phyloP scores from a whole-genome alignment of 768 basidiomycete genomes.

The Lactarius akahatsu region DNA sequence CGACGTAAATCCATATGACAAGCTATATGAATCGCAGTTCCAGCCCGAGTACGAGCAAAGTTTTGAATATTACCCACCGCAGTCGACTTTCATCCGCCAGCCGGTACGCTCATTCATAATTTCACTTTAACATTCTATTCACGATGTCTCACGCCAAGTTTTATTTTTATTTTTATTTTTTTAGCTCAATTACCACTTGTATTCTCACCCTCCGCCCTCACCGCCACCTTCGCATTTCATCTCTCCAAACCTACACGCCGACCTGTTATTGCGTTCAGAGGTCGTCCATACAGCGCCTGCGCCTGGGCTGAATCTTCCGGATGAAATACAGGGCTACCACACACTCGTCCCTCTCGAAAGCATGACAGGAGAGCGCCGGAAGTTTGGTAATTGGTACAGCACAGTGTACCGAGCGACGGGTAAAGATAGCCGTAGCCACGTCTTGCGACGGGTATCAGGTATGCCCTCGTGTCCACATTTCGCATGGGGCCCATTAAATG shows the following conservation, averaged over 20 bases:
- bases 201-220: conserved; percentile 66
- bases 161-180: not conserved
- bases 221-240: conserved; percentile 73
- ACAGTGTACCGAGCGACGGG: conserved; percentile 82
- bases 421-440: conserved; percentile 75
- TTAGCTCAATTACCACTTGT: conserved; percentile 91
- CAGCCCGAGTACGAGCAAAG: conserved; percentile 38
- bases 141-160: conserved; percentile 5
- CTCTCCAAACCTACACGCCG: conserved; percentile 70
- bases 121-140: not conserved
- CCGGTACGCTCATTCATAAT: conserved; percentile 47
- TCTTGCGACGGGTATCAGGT: conserved; percentile 87
- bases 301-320: conserved; percentile 63
- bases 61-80: conserved; percentile 43
- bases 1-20: conserved; percentile 29
- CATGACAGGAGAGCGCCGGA: conserved; percentile 57
- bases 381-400: conserved; percentile 80
- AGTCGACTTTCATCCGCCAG: conserved; percentile 58
- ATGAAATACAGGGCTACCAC: conserved; percentile 90
- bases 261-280: conserved; percentile 53
- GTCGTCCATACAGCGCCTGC: conserved; percentile 39
- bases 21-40: conserved; percentile 34
- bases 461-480: conserved; percentile 32
- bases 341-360: conserved; percentile 78
- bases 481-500: not conserved